Base-by-base conservation (phyloP, 2,329 filamentous ascomycete species). In the Bipolaris oryzae region DNA sequence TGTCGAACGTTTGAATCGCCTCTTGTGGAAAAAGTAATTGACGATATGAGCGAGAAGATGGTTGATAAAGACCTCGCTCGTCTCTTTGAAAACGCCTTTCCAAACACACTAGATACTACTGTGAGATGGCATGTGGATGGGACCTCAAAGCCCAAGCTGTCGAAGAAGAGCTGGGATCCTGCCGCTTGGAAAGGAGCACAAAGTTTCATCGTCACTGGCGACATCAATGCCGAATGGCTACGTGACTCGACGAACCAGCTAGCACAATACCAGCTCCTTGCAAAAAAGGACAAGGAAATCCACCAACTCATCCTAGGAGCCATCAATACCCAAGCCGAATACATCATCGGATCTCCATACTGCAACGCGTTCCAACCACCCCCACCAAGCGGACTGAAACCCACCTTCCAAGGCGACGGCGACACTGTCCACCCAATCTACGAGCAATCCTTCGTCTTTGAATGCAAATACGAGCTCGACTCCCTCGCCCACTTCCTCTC, bases 391-490 rank as follows among this genome's bases (percentile, higher is more conserved):
- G 86, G 89, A 15, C 82, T 98, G 0, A 78, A 82, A 3, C 81
- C 89, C 5, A 88, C 87, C 15, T 84, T 85, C 67, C 96, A 94
- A 69, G 91, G 91, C 3, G 91, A 96, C 73, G 85, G 89, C 18
- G 95, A 99, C 71, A 77, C 74, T 7, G 95, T 99, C 0, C 92
- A 96, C 68, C 95, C 95, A 0, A 82, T 83, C 0, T 98, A 96
- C 72, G 92, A 98, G 70, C 89, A 89, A 0, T 85, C 83, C 0
- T 85, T 88, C 46, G 95, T 99, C 3, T 99, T 97, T 64, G 95
- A 99, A 77, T 99, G 95, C 85, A 99, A 99, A 78, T 99, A 98
- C 77, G 95, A 99, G 79, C 87, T 99, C 20, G 95, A 99, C 78
- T 97, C 93, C 7, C 82, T 99, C 0, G 95, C 93, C 0, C 89